Percentiles rank a stretch among this genome's conserved stretches.
These are phyloP conservation scores for Podospora australis DNA, from an alignment of 495 filamentous ascomycete species.

Conservation along the genomic window DNA sequence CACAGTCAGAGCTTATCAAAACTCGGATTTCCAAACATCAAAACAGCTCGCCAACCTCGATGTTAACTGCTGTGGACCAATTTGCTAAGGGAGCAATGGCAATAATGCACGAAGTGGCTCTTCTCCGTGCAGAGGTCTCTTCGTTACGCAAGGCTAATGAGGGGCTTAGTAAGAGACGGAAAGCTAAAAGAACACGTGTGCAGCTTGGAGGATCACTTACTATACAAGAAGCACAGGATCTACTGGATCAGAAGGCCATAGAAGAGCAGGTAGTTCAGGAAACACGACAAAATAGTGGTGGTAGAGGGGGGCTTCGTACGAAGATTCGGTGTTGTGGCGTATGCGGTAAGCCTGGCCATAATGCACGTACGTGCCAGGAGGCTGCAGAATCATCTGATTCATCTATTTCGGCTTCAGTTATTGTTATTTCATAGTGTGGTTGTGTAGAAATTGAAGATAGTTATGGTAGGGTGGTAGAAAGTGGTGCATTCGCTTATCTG, in stretches of 20 bases:
- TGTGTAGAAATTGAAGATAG: conserved; percentile 1
- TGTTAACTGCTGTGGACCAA: background rate
- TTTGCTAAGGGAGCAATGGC: background rate
- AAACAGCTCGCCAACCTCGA: background rate
- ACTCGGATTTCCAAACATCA: background rate
- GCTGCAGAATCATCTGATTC: conserved; percentile 2
- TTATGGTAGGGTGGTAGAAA: background rate
- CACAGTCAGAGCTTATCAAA: background rate
- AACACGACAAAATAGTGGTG: conserved; percentile 3
- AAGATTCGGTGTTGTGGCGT: background rate
- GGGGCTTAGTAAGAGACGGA: background rate
- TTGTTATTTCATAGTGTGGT: conserved; percentile 1
- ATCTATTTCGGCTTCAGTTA: conserved; percentile 5
- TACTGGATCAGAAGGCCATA: background rate
- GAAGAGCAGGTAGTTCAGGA: background rate
- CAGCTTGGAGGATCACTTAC: conserved; percentile 3
- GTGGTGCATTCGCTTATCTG: background rate
- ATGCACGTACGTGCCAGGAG: too few relatives aligned
- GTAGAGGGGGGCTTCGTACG: background rate
- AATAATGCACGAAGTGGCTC: background rate
- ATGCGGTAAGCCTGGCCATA: conserved; percentile 5
- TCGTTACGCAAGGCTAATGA: background rate
- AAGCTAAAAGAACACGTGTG: too few relatives aligned
- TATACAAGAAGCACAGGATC: conserved; percentile 2
- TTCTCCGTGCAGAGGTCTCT: background rate